Conservation (phyloP, 1,139 yeast genomes). For the Yamadazyma aaseri region DNA sequence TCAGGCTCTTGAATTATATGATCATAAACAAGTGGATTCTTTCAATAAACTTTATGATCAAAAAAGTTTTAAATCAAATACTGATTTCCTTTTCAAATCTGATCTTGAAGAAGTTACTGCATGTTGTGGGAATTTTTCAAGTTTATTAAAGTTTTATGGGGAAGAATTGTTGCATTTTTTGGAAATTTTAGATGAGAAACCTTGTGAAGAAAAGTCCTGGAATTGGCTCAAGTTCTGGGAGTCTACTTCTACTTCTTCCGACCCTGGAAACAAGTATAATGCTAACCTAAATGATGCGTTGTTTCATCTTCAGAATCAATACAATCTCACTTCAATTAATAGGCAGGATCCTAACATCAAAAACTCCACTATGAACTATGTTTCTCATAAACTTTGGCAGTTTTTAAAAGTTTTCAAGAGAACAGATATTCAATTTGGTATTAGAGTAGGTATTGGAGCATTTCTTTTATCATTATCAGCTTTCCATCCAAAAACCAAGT, state of each 20-base stretch:
- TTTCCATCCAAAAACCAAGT: constrained; percentile 55
- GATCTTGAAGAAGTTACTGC: constrained; percentile 84
- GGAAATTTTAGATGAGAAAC: constrained; percentile 35
- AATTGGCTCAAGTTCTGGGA: constrained; percentile 56
- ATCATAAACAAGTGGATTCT: constrained; percentile 56
- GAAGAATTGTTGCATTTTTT: constrained; percentile 54
- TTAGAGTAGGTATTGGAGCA: constrained; percentile 79
- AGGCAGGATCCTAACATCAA: constrained; percentile 11
- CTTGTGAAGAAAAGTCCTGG: constrained; percentile 35
- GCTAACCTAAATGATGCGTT: constrained; percentile 37
- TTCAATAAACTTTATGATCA: constrained; percentile 60
- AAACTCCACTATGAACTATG: constrained; percentile 7
- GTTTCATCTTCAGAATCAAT: constrained; percentile 32
- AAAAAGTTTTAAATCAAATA: constrained; percentile 43
- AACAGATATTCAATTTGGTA: constrained; percentile 74
- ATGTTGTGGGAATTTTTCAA: constrained; percentile 77
- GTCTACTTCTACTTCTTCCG: background rate
- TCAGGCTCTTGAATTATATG: constrained; percentile 54
- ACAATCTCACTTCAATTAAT: constrained; percentile 14
- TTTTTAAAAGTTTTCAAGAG: constrained; percentile 40
- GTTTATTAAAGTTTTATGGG: constrained; percentile 62
- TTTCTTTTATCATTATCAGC: constrained; percentile 67
- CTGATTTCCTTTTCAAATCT: constrained; percentile 46
- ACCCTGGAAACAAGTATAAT: constrained; percentile 4
- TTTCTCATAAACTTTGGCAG: constrained; percentile 30